phyloP scores from a whole-genome alignment of 495 filamentous ascomycete species.

The Trichoderma gamsii region DNA sequence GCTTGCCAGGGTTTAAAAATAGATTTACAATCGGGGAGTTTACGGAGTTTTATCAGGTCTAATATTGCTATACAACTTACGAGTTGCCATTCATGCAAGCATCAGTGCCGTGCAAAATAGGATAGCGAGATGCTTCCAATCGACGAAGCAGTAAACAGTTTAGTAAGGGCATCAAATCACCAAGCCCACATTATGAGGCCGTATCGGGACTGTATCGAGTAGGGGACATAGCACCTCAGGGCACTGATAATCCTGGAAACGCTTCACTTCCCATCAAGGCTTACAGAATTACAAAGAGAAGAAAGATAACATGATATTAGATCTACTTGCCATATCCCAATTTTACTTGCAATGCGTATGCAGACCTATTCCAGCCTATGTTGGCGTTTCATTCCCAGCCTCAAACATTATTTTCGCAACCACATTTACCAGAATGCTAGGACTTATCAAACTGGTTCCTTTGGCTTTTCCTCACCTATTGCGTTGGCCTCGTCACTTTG shows the following conservation, averaged over 20 bases:
- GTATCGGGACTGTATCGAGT: too few relatives aligned
- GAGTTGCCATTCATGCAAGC: too few relatives aligned
- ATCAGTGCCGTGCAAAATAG: background rate
- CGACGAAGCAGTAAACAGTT: too few relatives aligned
- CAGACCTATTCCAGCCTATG: background rate
- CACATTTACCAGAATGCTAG: background rate
- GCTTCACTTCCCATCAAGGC: too few relatives aligned
- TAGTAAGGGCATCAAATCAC: too few relatives aligned
- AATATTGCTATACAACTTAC: background rate
- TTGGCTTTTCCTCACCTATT: background rate
- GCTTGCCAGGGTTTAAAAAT: background rate
- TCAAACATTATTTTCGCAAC: background rate
- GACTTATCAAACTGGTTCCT: background rate
- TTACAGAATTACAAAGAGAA: too few relatives aligned
- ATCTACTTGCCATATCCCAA: too few relatives aligned
- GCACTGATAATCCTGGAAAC: too few relatives aligned
- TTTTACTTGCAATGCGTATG: too few relatives aligned
- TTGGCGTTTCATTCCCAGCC: background rate
- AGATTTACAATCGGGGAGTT: background rate
- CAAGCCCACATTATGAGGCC: too few relatives aligned
- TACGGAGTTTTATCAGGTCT: background rate
- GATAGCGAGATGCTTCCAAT: background rate
- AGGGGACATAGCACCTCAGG: too few relatives aligned
- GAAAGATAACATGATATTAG: too few relatives aligned
- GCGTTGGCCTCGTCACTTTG: background rate